Evolutionary conservation across 257 asterid genomes (phyloP).

Genomic region (Mentha longifolia): DNA sequence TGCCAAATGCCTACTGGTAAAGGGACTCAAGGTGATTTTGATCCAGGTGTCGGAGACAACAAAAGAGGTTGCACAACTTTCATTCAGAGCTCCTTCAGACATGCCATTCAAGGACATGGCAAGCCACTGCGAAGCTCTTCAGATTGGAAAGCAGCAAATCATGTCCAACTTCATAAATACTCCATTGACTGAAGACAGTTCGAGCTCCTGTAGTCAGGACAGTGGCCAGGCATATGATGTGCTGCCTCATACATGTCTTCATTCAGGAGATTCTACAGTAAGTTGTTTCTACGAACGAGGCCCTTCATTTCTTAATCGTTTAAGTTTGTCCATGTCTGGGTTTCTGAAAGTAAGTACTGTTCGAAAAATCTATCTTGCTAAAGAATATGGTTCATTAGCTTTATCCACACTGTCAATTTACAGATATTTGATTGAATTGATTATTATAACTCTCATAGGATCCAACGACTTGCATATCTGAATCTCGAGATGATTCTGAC

Average conservation of each 20-base stretch:
- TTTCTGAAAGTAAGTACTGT: background rate
- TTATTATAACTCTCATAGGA: too few species aligned
- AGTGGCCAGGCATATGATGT: constrained; percentile 32
- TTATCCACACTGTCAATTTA: constrained; percentile 1
- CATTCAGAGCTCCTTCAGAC: constrained; percentile 49
- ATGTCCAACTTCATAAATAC: constrained; percentile 63
- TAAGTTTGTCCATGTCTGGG: background rate
- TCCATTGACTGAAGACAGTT: constrained; percentile 38
- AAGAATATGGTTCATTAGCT: constrained; percentile 5
- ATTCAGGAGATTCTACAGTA: constrained; percentile 42
- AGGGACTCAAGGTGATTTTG: constrained; percentile 30
- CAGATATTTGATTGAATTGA: background rate
- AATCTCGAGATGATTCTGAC: constrained; percentile 40
- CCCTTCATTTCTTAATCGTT: constrained; percentile 5
- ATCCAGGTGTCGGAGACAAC: constrained; percentile 66
- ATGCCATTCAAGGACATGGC: constrained; percentile 78
- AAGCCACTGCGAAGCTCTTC: constrained; percentile 77
- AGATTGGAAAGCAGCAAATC: constrained; percentile 66
- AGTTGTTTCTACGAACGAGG: constrained; percentile 35
- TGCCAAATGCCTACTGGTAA: constrained; percentile 14
- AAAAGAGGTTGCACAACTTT: constrained; percentile 53
- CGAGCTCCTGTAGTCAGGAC: constrained; percentile 38
- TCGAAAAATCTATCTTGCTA: background rate
- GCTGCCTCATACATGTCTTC: constrained; percentile 36
- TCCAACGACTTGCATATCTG: constrained; percentile 47